Conservation (phyloP, 2,329 filamentous ascomycete genomes). For the Sporothrix euskadiensis region DNA sequence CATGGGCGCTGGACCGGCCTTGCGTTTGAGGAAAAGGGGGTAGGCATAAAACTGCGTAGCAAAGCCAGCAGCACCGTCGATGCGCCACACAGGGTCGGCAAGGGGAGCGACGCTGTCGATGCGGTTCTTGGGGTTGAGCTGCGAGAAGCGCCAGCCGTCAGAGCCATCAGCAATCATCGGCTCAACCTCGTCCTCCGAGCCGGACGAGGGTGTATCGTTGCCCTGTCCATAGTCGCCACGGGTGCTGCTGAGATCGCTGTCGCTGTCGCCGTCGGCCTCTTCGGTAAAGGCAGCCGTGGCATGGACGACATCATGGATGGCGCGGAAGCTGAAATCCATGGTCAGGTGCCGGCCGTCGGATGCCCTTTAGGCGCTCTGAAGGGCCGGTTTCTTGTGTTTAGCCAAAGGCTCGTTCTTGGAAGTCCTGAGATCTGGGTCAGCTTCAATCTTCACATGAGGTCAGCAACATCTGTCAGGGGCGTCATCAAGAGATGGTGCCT, state of each 20-base stretch:
- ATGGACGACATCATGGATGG: conserved; percentile 59
- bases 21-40: conserved; percentile 50
- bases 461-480: not conserved
- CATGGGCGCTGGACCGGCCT: conserved; percentile 47
- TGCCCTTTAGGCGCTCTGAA: not conserved
- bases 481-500: not conserved
- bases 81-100: conserved; percentile 53
- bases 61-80: conserved; percentile 59
- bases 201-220: not conserved
- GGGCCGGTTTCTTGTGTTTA: not conserved
- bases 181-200: not conserved
- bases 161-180: not conserved
- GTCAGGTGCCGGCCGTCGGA: not conserved
- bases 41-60: conserved; percentile 60
- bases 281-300: conserved; percentile 55
- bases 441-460: too few relatives aligned
- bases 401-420: not conserved
- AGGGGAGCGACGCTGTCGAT: conserved; percentile 56
- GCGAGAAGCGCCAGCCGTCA: conserved; percentile 50
- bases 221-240: conserved; percentile 15
- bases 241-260: not conserved
- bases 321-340: conserved; percentile 57
- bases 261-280: not conserved
- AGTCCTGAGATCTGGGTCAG: not conserved
- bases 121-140: conserved; percentile 61